Conservation (phyloP, 805 yeast genomes). For the Candida ipomoeae region DNA sequence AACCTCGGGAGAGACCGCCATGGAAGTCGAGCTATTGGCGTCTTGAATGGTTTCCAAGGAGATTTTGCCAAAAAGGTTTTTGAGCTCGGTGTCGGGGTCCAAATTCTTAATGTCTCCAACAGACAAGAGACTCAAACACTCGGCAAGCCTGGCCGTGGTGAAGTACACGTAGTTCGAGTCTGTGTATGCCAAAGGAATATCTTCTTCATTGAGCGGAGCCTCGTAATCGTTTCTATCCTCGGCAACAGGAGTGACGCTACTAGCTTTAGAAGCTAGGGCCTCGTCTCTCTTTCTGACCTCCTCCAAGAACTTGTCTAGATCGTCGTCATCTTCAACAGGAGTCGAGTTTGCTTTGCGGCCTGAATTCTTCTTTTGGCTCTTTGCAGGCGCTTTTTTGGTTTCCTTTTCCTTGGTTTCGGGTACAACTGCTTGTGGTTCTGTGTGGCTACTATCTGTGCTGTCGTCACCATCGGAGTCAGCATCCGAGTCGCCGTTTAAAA, state of each 20-base stretch:
- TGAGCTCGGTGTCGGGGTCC: slow-evolving; percentile 75
- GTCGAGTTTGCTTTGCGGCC: slow-evolving; percentile 20
- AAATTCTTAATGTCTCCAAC: slow-evolving; percentile 47
- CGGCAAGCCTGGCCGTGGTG: slow-evolving; percentile 43
- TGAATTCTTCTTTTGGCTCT: slow-evolving; percentile 19
- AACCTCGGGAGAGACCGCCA: slow-evolving; percentile 65
- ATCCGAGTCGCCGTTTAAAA: slow-evolving; percentile 23
- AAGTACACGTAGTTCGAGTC: slow-evolving; percentile 45
- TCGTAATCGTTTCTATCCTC: slow-evolving; percentile 19
- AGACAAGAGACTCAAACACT: slow-evolving; percentile 38
- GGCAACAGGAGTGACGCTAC: neutral
- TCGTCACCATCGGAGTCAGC: slow-evolving; percentile 17
- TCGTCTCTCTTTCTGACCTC: slow-evolving; percentile 33
- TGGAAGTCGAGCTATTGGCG: slow-evolving; percentile 70
- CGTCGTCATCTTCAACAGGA: slow-evolving; percentile 43
- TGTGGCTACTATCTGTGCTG: slow-evolving; percentile 7
- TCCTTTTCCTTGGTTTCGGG: slow-evolving; percentile 11
- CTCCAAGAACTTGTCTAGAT: slow-evolving; percentile 51
- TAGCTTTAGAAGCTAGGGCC: slow-evolving; percentile 11
- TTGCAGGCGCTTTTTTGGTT: neutral
- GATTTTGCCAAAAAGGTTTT: slow-evolving; percentile 64
- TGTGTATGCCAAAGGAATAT: slow-evolving; percentile 31
- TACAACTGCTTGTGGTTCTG: neutral
- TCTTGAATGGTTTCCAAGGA: slow-evolving; percentile 67
- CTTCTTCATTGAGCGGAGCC: slow-evolving; percentile 23